Evolutionary conservation across 345 rosid species (phyloP), one percentile per base, ranked within the genome.

Genomic region (Boechera divaricarpa): DNA sequence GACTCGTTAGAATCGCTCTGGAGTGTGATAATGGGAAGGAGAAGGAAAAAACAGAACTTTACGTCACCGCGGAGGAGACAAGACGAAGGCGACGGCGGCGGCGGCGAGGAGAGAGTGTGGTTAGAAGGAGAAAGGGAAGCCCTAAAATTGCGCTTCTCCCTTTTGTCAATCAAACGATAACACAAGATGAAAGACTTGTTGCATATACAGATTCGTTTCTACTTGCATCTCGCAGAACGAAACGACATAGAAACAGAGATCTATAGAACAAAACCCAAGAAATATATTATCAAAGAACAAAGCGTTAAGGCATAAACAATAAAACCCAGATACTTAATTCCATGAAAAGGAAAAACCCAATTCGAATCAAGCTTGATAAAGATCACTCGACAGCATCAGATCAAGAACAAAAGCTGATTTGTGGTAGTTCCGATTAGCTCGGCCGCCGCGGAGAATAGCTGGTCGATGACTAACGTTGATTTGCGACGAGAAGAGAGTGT

Each of bases 1-100:
- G 98, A 59, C 78, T 96, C 67, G 97, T 96, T 5, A 82, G 99
- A 59, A 93, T 96, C 76, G 98, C 98, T 6, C 64, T 96, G 67
- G 99, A 96, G 47, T 96, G 98, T 74, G 92, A 93, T 70, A 96
- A 91, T 16, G 66, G 80, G 41, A 81, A 86, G 7, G 84, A 77
- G 9, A 83, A 80, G 11, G 88, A 1, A 64, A 59, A 18, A 57
- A 36, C 26, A 53, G 53, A 7, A 38, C 3, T 39, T 64, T 41
- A 7, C 65, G 71, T 16, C 80, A 57, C 33, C 67, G 48, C 15
- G 77, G 69, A 42, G 81, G 63, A 65, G 78, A 42, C 2, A 82
- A 83, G 73, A 80, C 82, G 33, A 28, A 70, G 49, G 28, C 66
- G 31, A 18, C 49, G 18, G 3, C 36, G 29, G 4, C 10, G 54